Evolutionary conservation across 78 protist genomes (phyloP).

Genomic region (Andalucia godoyi): DNA sequence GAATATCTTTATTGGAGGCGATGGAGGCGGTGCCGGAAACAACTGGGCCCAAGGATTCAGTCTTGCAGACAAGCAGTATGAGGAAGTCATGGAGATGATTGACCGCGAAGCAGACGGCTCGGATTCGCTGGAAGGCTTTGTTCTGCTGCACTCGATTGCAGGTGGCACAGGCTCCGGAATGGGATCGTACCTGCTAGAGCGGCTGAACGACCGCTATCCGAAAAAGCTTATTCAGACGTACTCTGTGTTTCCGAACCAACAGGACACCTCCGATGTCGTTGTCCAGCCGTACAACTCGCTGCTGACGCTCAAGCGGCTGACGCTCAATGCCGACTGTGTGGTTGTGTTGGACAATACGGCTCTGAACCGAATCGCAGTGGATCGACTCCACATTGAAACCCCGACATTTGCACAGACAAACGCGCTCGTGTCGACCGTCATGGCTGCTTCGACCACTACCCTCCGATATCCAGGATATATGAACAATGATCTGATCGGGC

Average conservation of each 20-base stretch:
- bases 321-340: slow-evolving; percentile 78
- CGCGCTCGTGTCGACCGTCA: slow-evolving; percentile 80
- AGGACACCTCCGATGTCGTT: slow-evolving; percentile 68
- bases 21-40: slow-evolving; percentile 97
- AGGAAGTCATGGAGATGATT: slow-evolving; percentile 83
- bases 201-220: slow-evolving; percentile 86
- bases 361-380: slow-evolving; percentile 81
- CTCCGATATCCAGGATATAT: slow-evolving; percentile 93
- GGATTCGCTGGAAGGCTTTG: slow-evolving; percentile 88
- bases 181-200: slow-evolving; percentile 87
- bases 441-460: slow-evolving; percentile 94
- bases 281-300: slow-evolving; percentile 96
- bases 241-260: slow-evolving; percentile 82
- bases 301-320: slow-evolving; percentile 86
- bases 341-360: slow-evolving; percentile 97
- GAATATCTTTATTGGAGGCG: slow-evolving; percentile 56
- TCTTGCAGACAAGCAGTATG: slow-evolving; percentile 21
- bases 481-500: slow-evolving; percentile 94
- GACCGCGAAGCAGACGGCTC: slow-evolving; percentile 95
- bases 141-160: slow-evolving; percentile 87
- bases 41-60: slow-evolving; percentile 83
- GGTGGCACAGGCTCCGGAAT: slow-evolving; percentile 99
- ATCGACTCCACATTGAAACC: slow-evolving; percentile 54
- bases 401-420: slow-evolving; percentile 77
- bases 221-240: slow-evolving; percentile 96